phyloP scores from a whole-genome alignment of 192 early-diverging fungal species.

The Podochytrium sp. region DNA sequence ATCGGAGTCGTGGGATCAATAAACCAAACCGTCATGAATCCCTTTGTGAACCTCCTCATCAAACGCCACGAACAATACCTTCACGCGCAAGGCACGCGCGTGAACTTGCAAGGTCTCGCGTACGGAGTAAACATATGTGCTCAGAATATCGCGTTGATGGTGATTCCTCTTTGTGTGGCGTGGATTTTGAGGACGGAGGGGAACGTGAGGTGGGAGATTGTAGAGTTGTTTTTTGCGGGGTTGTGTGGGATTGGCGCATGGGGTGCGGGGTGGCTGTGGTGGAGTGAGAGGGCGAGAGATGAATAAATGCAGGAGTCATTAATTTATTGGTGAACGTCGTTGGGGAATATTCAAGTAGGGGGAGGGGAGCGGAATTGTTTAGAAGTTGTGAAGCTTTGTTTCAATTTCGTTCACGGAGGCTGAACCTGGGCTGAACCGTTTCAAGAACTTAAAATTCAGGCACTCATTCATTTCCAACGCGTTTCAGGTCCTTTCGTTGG shows the following conservation, averaged over 20 bases:
- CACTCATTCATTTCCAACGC: no score
- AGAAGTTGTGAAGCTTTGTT: no score
- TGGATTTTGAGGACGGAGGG: conserved; percentile 40
- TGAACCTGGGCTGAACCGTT: no score
- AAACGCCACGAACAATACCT: neutral
- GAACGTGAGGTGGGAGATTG: neutral
- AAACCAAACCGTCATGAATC: conserved; percentile 34
- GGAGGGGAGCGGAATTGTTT: no score
- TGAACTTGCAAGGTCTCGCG: conserved; percentile 35
- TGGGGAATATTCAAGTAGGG: no score
- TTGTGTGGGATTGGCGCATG: conserved; percentile 37
- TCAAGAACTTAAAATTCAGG: no score
- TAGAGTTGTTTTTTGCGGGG: conserved; percentile 53
- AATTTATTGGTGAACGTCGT: no score
- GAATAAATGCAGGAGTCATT: no score
- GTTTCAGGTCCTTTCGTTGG: no score
- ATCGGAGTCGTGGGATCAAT: conserved; percentile 62
- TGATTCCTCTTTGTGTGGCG: conserved; percentile 53
- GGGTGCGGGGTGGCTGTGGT: conserved; percentile 14
- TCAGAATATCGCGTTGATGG: conserved; percentile 48
- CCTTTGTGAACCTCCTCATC: conserved; percentile 6
- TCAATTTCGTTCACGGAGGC: no score
- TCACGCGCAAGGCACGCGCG: neutral
- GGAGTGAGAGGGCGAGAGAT: neutral
- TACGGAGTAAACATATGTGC: conserved; percentile 48